Base-by-base conservation (phyloP, 257 asterid species). In the Solanum boliviense region DNA sequence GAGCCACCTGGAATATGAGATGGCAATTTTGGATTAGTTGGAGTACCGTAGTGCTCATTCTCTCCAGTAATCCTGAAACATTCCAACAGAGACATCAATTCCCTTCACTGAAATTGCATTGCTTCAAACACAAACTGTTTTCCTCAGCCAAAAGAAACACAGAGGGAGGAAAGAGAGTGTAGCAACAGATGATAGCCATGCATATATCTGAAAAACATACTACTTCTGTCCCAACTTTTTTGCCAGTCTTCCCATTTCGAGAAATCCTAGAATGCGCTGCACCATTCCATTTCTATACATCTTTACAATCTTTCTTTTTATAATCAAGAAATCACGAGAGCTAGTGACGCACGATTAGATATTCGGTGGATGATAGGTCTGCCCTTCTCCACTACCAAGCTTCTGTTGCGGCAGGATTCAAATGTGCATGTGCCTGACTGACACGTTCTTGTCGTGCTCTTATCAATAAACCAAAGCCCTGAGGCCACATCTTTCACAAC, bases 1-100 rank as follows among this genome's bases (percentile, higher is more conserved):
- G 99, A 94, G 78, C 99, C 99, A 52, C 99, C 98, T 12, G 99
- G 98, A 86, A 92, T 89, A 93, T 90, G 94, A 86, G 98, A 91
- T 76, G 96, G 97, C 87, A 89, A 90, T 71, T 91, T 89, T 34
- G 99, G 99, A 91, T 97, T 97, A 76, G 90, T 94, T 32, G 99
- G 99, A 83, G 98, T 94, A 88, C 98, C 98, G 70, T 91, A 93
- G 72, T 87, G 89, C 86, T 86, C 92, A 92, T 96, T 96, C 89
- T 91, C 94, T 88, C 99, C 99, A 71, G 97, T 91, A 90, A 97
- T 87, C 96, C 99, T 97, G 98, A 87, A 87, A 92, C 78, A 68
- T 89, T 75, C 18, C 46, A 82, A 78, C 89, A 84, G 86, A 46
- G 65, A 46, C 84, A 76, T 76, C 52, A 76, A n/a, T 38, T 39